Conservation (phyloP, 345 rosid genomes). For the Kandelia obovata region DNA sequence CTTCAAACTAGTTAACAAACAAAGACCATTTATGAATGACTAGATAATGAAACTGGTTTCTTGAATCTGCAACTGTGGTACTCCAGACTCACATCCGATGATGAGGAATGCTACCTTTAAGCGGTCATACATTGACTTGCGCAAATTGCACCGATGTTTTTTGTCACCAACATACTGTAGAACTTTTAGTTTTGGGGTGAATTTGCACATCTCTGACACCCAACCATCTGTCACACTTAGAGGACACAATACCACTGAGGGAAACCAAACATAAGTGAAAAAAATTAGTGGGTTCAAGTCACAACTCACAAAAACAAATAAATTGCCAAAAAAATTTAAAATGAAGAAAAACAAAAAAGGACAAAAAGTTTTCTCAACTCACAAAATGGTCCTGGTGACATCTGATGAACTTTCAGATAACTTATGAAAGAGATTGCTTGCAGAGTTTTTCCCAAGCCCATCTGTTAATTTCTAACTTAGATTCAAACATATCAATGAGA, state of each 20-base stretch:
- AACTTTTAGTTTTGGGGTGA: constrained; percentile 57
- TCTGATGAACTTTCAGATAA: constrained; percentile 58
- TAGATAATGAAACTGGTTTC: too few species aligned
- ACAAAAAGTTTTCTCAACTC: constrained; percentile 34
- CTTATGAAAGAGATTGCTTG: constrained; percentile 77
- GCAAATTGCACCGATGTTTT: constrained; percentile 48
- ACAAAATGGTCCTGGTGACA: constrained; percentile 64
- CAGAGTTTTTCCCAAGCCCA: constrained; percentile 91
- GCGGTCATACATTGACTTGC: constrained; percentile 45
- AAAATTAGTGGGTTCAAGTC: constrained; percentile 3
- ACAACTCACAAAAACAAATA: background rate
- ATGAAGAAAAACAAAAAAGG: constrained; percentile 14
- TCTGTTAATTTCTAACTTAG: constrained; percentile 40
- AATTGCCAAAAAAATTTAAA: background rate
- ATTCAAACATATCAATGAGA: constrained; percentile 3
- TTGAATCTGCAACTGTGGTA: background rate
- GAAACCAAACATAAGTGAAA: background rate
- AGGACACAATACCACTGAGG: constrained; percentile 79
- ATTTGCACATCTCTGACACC: constrained; percentile 67
- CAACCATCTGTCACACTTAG: constrained; percentile 87
- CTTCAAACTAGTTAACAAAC: background rate
- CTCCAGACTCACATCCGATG: constrained; percentile 44
- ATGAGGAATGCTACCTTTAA: constrained; percentile 30
- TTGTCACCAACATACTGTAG: constrained; percentile 81
- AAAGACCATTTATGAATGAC: background rate